Evolutionary conservation across 2,329 filamentous ascomycete species (phyloP).

Genomic region (Fusarium liriodendri): DNA sequence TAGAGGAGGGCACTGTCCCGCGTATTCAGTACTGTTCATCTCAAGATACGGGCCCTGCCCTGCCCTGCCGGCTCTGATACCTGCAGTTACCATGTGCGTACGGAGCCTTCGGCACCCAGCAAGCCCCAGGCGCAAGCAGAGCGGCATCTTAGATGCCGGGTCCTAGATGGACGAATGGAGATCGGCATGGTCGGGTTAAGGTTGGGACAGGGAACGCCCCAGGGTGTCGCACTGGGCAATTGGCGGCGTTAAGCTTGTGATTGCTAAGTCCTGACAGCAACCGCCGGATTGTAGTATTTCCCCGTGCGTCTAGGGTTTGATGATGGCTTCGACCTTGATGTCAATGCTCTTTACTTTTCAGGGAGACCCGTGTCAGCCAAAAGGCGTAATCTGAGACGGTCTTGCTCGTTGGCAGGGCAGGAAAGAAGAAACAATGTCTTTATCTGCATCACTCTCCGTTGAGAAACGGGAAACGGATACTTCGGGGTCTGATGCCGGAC

Average conservation of each 20-base stretch:
- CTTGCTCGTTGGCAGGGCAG: neutral
- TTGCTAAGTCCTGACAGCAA: constrained; percentile 3
- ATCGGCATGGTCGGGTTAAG: constrained; percentile 19
- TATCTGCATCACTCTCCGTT: constrained; percentile 14
- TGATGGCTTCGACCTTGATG: neutral
- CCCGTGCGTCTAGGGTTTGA: neutral
- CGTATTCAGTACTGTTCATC: neutral
- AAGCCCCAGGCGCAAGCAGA: neutral
- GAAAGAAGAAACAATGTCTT: neutral
- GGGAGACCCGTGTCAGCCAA: neutral
- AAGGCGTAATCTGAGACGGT: neutral
- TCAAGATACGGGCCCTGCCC: neutral
- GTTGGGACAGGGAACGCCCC: constrained; percentile 8
- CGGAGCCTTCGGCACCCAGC: neutral
- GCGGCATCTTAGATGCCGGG: constrained; percentile 7
- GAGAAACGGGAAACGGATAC: constrained; percentile 13
- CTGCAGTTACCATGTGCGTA: neutral
- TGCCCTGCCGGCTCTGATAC: neutral
- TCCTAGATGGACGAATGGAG: constrained; percentile 4
- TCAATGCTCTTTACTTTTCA: neutral
- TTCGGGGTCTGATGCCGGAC: neutral
- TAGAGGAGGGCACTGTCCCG: neutral
- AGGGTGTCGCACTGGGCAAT: constrained; percentile 4
- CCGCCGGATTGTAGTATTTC: neutral
- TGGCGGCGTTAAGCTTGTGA: neutral